Evolutionary conservation across 129 eudicot genomes (phyloP), one percentile per base, ranked within the genome.

Genomic region (Tagetes patula): DNA sequence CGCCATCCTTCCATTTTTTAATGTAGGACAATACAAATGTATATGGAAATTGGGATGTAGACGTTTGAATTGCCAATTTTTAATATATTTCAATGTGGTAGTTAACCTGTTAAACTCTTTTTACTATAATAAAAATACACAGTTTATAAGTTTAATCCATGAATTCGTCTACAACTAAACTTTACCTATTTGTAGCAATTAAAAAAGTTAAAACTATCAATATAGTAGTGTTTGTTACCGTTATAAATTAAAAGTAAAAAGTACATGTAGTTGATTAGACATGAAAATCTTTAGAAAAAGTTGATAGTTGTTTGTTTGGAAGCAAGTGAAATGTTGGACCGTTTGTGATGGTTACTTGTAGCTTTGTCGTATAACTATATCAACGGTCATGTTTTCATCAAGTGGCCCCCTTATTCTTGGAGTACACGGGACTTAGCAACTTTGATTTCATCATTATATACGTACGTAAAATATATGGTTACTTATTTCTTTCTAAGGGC

Each of bases 241-340:
- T 20, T 20, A 20, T 20, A 20, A 20, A 20, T 20, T 20, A 20
- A 20, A 20, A 20, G 27, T 20, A 20, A 20, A 20, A 20, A 20
- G 27, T 20, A 20, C 27, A 6, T 12, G 12, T 40, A 20, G 6
- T 3, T 9, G 31, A 3, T 62, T 63, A 13, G 48, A 12, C n/a
- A 40, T 1, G 45, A 56, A 62, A 61, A 46, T 73, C 12, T 6
- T 60, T 4, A 46, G 40, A 34, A 53, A 75, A 76, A 55, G 81
- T 70, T 71, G 58, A 77, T 62, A 67, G 77, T 70, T 71, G 72
- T 78, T 63, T 71, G 65, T 40, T 78, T 50, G 75, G 43, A 77
- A 69, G 70, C 52, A 59, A 59, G 53, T 30, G 34, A 59, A 59
- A 42, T 30, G 34, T 48, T 78, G 82, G 82, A 50, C 77, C 77